phyloP scores from a whole-genome alignment of 2,329 filamentous ascomycete genomes.

The Chalara sp. region DNA sequence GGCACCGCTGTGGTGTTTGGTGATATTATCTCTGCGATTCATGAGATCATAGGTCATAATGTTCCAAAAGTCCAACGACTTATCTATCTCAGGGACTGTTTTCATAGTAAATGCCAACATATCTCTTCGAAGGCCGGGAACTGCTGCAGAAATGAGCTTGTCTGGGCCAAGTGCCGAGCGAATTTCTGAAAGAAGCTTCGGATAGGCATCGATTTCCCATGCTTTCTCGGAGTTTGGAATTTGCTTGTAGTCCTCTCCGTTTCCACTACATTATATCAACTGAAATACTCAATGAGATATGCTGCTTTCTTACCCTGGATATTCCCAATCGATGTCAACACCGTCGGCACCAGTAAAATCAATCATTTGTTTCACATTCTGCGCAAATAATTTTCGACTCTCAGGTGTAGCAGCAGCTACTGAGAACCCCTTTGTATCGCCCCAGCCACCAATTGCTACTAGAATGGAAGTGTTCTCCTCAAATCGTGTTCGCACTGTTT shows the following conservation, averaged over 20 bases:
- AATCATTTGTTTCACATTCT: conserved; percentile 59
- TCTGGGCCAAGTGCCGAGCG: conserved; percentile 47
- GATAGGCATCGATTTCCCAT: conserved; percentile 58
- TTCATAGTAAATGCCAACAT: conserved; percentile 59
- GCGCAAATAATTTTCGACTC: conserved; percentile 51
- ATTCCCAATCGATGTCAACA: conserved; percentile 46
- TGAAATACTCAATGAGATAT: neutral
- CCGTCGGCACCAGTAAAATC: conserved; percentile 58
- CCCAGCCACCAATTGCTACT: conserved; percentile 72
- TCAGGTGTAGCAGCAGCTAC: conserved; percentile 43
- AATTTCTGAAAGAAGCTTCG: conserved; percentile 51
- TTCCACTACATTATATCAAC: conserved; percentile 38
- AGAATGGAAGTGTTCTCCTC: conserved; percentile 51
- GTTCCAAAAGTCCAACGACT: conserved; percentile 60
- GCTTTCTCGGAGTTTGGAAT: conserved; percentile 52
- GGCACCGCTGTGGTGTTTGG: conserved; percentile 60
- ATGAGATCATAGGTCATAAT: conserved; percentile 66
- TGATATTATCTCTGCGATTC: conserved; percentile 59
- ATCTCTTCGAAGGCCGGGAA: conserved; percentile 56
- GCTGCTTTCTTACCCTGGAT: conserved; percentile 36
- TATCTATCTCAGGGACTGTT: conserved; percentile 51
- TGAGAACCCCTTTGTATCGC: conserved; percentile 58
- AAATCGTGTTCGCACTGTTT: conserved; percentile 41
- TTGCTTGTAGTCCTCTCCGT: conserved; percentile 63
- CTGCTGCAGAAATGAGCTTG: conserved; percentile 61